Conservation (phyloP, 768 basidiomycete species). For the Rhizopogon rudus region DNA sequence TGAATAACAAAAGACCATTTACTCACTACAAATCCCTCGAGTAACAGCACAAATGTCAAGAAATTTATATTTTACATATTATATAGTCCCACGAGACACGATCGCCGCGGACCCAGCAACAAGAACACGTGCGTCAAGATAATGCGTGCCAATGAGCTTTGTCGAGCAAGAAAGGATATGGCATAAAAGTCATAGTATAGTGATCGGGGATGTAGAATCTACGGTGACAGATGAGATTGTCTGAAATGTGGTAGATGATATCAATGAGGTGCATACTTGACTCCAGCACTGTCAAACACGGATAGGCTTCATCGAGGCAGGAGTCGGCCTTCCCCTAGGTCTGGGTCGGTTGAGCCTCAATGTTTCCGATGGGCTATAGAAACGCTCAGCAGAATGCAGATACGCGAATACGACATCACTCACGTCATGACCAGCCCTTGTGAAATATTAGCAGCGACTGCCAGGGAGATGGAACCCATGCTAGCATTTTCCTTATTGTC, state of each 20-base stretch:
- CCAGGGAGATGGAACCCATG: neutral
- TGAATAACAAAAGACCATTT: too few relatives aligned
- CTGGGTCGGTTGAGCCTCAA: conserved; percentile 42
- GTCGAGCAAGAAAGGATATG: neutral
- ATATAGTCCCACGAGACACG: neutral
- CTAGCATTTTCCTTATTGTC: conserved; percentile 47
- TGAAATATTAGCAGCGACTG: conserved; percentile 15
- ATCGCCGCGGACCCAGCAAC: neutral
- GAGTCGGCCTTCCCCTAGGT: conserved; percentile 38
- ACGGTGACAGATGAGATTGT: neutral
- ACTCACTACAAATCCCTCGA: too few relatives aligned
- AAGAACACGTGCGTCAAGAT: neutral
- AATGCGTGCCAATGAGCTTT: neutral
- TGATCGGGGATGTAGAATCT: too few relatives aligned
- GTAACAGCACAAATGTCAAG: too few relatives aligned
- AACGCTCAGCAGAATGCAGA: neutral
- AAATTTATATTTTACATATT: neutral
- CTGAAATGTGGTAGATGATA: too few relatives aligned
- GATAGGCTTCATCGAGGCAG: conserved; percentile 22
- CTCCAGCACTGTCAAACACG: conserved; percentile 14
- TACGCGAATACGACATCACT: conserved; percentile 21
- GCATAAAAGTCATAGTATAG: neutral
- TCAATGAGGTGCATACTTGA: neutral
- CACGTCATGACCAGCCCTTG: conserved; percentile 49
- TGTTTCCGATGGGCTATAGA: conserved; percentile 32